phyloP scores from a whole-genome alignment of 2,329 filamentous ascomycete species.

The Phialemonium atrogriseum region DNA sequence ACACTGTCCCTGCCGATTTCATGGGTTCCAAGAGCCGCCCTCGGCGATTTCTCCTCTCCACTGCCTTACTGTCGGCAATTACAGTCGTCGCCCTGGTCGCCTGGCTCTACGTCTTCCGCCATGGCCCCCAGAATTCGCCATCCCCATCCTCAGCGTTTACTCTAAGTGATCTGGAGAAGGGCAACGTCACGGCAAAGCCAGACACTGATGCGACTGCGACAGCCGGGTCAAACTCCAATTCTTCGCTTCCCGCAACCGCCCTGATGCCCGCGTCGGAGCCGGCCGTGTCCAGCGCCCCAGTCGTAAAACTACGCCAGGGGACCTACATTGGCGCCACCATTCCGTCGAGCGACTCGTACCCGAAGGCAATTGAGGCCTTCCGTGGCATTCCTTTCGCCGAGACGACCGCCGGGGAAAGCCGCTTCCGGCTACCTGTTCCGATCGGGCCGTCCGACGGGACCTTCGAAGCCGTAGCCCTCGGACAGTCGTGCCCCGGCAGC shows the following conservation, averaged over 20 bases:
- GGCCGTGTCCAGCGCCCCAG: slow-evolving; percentile 5
- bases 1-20: background rate
- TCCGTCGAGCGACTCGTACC: slow-evolving; percentile 8
- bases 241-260: background rate
- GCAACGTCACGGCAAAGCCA: too few species aligned
- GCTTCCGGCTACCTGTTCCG: slow-evolving; percentile 33
- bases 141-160: too few species aligned
- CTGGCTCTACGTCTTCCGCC: slow-evolving; percentile 5
- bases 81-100: slow-evolving; percentile 7
- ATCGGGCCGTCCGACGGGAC: slow-evolving; percentile 14
- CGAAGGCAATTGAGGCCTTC: slow-evolving; percentile 37
- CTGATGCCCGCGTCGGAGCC: background rate
- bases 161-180: background rate
- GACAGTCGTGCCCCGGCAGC: slow-evolving; percentile 27
- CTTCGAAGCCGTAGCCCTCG: slow-evolving; percentile 26
- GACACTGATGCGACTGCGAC: background rate
- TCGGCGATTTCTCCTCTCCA: slow-evolving; percentile 5
- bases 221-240: too few species aligned
- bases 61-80: slow-evolving; percentile 5
- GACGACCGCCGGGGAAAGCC: slow-evolving; percentile 30
- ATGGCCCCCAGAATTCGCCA: too few species aligned
- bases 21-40: background rate
- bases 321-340: slow-evolving; percentile 12
- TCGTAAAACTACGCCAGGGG: slow-evolving; percentile 28
- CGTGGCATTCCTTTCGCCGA: slow-evolving; percentile 42